Evolutionary conservation across 768 basidiomycete genomes (phyloP).

Genomic region (Mycena maculata): DNA sequence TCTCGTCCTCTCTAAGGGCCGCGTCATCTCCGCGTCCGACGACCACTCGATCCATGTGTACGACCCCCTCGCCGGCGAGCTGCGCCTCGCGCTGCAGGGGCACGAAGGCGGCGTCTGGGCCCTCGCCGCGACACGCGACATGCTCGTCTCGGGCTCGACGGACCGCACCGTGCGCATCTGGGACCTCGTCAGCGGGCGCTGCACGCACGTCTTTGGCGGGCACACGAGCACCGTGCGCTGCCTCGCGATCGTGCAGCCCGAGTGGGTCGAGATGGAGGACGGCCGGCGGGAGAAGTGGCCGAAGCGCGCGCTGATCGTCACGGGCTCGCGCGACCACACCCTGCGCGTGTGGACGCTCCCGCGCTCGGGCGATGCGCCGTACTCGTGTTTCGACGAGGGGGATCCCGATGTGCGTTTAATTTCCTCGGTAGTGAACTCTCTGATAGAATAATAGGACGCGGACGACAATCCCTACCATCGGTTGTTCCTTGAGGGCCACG

Average conservation of each 20-base stretch:
- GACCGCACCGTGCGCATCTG: constrained; percentile 94
- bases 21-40: constrained; percentile 97
- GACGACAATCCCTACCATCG: constrained; percentile 91
- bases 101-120: constrained; percentile 99
- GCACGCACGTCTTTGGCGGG: constrained; percentile 94
- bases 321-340: constrained; percentile 60
- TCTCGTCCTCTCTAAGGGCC: constrained; percentile 92
- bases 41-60: constrained; percentile 98
- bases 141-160: constrained; percentile 91
- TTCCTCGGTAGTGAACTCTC: constrained; percentile 32
- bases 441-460: constrained; percentile 66
- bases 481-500: constrained; percentile 87
- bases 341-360: constrained; percentile 49
- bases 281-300: constrained; percentile 58
- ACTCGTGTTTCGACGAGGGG: constrained; percentile 36
- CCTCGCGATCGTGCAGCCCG: constrained; percentile 95
- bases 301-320: constrained; percentile 60
- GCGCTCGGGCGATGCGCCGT: constrained; percentile 29
- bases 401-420: constrained; percentile 27
- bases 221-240: constrained; percentile 98
- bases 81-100: constrained; percentile 81
- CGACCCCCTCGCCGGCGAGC: constrained; percentile 83
- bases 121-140: constrained; percentile 87
- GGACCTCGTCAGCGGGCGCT: constrained; percentile 82
- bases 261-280: constrained; percentile 79